Percentiles rank a stretch among this genome's conserved stretches.
Conservation (phyloP, 2,329 filamentous ascomycete species). For the Fusarium sp. region DNA sequence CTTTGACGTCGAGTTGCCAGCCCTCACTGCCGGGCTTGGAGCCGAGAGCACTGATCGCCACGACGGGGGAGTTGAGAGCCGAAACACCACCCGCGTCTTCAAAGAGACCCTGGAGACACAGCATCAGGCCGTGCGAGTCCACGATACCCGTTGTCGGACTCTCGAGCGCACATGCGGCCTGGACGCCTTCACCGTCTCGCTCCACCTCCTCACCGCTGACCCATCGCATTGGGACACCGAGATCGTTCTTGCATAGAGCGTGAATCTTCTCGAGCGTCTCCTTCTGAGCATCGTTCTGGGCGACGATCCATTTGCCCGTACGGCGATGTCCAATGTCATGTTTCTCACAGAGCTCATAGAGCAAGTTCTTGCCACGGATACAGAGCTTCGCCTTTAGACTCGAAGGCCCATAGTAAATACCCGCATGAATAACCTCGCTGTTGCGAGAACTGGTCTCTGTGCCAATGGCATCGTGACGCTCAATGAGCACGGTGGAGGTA, state of each 20-base stretch:
- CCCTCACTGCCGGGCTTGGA: conserved; percentile 67
- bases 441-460: conserved; percentile 92
- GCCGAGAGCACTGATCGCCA: conserved; percentile 67
- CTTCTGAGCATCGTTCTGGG: conserved; percentile 81
- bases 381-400: conserved; percentile 90
- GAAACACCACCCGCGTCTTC: conserved; percentile 82
- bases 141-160: conserved; percentile 90
- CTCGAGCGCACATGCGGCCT: conserved; percentile 78
- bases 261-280: conserved; percentile 70
- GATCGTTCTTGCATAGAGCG: conserved; percentile 56
- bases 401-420: conserved; percentile 85
- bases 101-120: conserved; percentile 81
- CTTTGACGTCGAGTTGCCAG: conserved; percentile 76
- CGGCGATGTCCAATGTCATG: conserved; percentile 79
- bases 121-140: conserved; percentile 89
- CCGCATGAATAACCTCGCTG: conserved; percentile 96
- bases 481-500: conserved; percentile 81
- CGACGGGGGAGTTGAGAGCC: conserved; percentile 78
- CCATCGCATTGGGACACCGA: conserved; percentile 80
- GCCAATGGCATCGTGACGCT: conserved; percentile 81
- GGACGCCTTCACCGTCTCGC: conserved; percentile 80
- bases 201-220: conserved; percentile 74
- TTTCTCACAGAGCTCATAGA: conserved; percentile 83
- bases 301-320: conserved; percentile 95
- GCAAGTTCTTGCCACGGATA: conserved; percentile 79